Conservation (phyloP, 2,329 filamentous ascomycete species). For the Penicillium sp. region DNA sequence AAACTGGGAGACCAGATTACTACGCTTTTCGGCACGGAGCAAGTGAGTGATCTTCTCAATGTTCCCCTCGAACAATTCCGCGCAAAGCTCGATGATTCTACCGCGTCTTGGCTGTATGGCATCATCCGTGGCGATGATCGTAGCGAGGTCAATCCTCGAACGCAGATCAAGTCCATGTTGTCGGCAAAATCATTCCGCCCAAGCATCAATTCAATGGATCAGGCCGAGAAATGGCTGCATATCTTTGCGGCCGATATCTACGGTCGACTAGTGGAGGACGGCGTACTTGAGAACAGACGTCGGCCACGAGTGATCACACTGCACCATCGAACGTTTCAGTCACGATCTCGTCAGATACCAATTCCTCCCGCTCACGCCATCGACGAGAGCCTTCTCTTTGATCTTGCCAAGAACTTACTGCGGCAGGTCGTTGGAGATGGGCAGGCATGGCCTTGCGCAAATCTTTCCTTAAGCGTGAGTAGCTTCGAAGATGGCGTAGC, state of each 20-base stretch:
- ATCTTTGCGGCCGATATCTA: slow-evolving; percentile 94
- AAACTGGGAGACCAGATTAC: slow-evolving; percentile 88
- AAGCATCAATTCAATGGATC: slow-evolving; percentile 71
- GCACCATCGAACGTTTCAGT: slow-evolving; percentile 73
- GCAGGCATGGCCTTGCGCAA: slow-evolving; percentile 83
- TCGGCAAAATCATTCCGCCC: slow-evolving; percentile 94
- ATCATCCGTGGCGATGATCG: slow-evolving; percentile 81
- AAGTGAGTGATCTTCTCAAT: slow-evolving; percentile 69
- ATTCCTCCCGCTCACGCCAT: slow-evolving; percentile 75
- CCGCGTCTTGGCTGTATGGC: slow-evolving; percentile 79
- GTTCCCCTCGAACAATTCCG: slow-evolving; percentile 74
- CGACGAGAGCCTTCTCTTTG: slow-evolving; percentile 69
- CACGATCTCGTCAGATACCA: slow-evolving; percentile 69
- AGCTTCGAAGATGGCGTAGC: slow-evolving; percentile 86
- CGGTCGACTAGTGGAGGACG: slow-evolving; percentile 84
- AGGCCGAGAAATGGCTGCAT: slow-evolving; percentile 78
- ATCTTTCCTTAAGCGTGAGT: slow-evolving; percentile 82
- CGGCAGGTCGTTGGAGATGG: slow-evolving; percentile 76
- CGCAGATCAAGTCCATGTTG: slow-evolving; percentile 95
- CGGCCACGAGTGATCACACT: slow-evolving; percentile 82
- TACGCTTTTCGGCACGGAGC: slow-evolving; percentile 76
- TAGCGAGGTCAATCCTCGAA: slow-evolving; percentile 85
- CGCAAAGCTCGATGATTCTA: slow-evolving; percentile 76
- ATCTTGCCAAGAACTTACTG: slow-evolving; percentile 72
- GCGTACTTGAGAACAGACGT: slow-evolving; percentile 80